Evolutionary conservation across 495 filamentous ascomycete genomes (phyloP), one percentile per base, ranked within the genome.

Genomic region (Hypoxylon crocopeplum): DNA sequence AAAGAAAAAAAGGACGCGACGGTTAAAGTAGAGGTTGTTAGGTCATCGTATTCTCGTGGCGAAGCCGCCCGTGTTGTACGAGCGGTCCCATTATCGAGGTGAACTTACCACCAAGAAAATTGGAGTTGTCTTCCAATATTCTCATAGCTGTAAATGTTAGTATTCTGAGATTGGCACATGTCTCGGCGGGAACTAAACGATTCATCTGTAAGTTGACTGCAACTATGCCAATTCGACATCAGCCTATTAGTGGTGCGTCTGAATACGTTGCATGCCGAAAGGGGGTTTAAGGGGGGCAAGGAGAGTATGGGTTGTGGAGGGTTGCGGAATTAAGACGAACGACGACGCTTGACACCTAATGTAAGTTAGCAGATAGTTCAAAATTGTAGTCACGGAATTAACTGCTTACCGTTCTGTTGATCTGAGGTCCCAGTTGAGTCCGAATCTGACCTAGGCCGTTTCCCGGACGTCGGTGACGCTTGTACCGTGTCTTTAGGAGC

Each of bases 311-410:
- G 30, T 44, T 22, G 32, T n/a, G n/a, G n/a, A 44, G 16, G 16
- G 41, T 27, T 19, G 45, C 11, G 40, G 7, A 36, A 58, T 79
- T 62, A 79, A 60, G 75, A 74, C 51, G 59, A 40, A 48, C 78
- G 78, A 74, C 72, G 78, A 72, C 78, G 78, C 76, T 81, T 81
- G 77, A 73, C 46, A 55, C 76, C 78, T 81, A 59, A 17, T 5
- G 24, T 3, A 44, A 36, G 62, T 79, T 53, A 77, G 74, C 39
- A 42, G 15, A 32, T 0, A 47, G 30, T 48, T 10, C n/a, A 32
- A n/a, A n/a, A 19, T 25, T 0, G 27, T 0, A 46, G 4, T 1
- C 20, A 38, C 74, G 62, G n/a, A n/a, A n/a, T n/a, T n/a, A n/a
- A n/a, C n/a, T n/a, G n/a, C n/a, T n/a, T 78, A 80, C 77, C 77